Evolutionary conservation across 2,329 filamentous ascomycete species (phyloP), one percentile per base, ranked within the genome.

Genomic region (Monosporascus sp.): DNA sequence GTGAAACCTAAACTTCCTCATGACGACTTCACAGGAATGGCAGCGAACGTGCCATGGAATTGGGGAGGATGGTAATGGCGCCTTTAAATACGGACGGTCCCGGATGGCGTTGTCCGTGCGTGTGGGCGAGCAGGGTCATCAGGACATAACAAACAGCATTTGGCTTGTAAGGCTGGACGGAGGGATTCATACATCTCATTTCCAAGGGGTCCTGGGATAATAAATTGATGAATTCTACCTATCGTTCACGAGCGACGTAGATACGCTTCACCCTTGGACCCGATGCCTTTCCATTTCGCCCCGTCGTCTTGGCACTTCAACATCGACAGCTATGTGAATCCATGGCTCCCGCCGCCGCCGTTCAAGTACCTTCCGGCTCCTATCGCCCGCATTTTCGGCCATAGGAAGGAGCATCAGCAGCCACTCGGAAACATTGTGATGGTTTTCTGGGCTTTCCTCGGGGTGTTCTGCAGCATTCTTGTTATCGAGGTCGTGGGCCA

Each of bases 241-340:
- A 50, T 41, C 43, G 37, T 49, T 45, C 48, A 31, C 53, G 31
- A 37, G 14, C 37, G 7, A 45, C 48, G 15, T 53, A 48, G 2
- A 11, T n/a, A 20, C 43, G 37, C 37, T 43, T 41, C 46, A 18
- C 25, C 15, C 46, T 37, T 25, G 47, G 47, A 37, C 48, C 35
- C 47, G 37, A 38, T 39, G 37, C 43, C 24, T 52, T 43, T 48
- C 55, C 20, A 48, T 37, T 14, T 44, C 47, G 37, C 22, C 43
- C 56, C 48, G 20, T 52, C 49, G 17, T 20, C 62, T 37, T 79
- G 76, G 72, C 76, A 85, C 63, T 83, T 95, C 70, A 83, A 94
- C 70, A 81, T 96, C 58, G 91, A 96, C 75, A 72, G 71, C n/a
- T 83, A 86, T 65, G 67, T 95, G 49, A 90, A 93, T 66, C 87